These are phyloP conservation scores for Fistulina hepatica DNA, from an alignment of 1,284 basidiomycete species.

Conservation along the genomic window DNA sequence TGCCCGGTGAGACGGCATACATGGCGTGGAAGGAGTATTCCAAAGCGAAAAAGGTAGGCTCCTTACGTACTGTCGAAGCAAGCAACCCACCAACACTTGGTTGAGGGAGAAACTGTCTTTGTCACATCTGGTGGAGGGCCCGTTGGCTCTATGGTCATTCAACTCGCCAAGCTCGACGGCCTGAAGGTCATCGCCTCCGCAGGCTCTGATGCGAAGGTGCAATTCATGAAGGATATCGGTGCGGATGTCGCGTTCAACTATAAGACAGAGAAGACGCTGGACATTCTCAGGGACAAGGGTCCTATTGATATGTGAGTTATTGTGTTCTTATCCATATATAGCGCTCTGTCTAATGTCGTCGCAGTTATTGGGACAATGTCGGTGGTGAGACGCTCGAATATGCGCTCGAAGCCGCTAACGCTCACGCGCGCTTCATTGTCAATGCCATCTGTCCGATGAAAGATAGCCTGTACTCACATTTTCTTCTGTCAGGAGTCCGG, in stretches of 20 bases:
- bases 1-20: conserved; percentile 31
- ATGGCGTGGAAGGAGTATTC: conserved; percentile 26
- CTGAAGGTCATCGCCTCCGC: conserved; percentile 54
- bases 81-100: neutral
- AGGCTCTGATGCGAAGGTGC: conserved; percentile 48
- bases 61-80: neutral
- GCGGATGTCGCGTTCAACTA: conserved; percentile 53
- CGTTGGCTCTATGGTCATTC: conserved; percentile 27
- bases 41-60: conserved; percentile 24
- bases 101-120: conserved; percentile 22
- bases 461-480: neutral
- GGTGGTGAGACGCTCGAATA: conserved; percentile 20
- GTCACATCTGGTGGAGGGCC: conserved; percentile 38
- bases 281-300: conserved; percentile 13
- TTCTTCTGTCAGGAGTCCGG: neutral
- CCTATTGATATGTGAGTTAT: conserved; percentile 12
- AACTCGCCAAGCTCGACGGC: conserved; percentile 41
- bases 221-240: conserved; percentile 41
- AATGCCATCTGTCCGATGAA: neutral
- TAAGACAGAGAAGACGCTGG: conserved; percentile 32
- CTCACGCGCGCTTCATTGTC: conserved; percentile 9
- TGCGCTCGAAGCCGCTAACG: conserved; percentile 13
- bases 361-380: conserved; percentile 21
- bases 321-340: neutral
- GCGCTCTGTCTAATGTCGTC: neutral